Base-by-base conservation (phyloP, 345 rosid species). In the Lepidium didymum region DNA sequence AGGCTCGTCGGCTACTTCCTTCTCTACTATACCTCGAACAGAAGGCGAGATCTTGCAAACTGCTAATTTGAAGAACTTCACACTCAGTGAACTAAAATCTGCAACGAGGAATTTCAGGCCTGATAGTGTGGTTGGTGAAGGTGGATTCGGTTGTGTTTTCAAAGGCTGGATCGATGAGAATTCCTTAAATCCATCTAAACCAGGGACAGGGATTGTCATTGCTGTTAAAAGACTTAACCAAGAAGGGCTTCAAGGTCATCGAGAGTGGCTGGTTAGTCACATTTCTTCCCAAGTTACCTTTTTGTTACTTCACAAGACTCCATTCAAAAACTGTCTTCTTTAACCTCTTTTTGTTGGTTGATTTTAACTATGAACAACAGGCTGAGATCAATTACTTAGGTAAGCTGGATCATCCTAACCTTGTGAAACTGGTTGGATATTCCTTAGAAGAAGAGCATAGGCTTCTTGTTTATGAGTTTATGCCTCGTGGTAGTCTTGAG, bases 401-500 rank as follows among this genome's bases (percentile, higher is more conserved):
- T 36, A 90, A 86, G 81, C 79, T 94, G 44, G 77, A 75, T 74
- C 96, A 94, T 81, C 93, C 96, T 49, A 85, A 94, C 80, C 92
- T 94, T 21, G 99, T 91, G 78, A 94, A 86, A 82, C 69, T 91
- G 79, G 66, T 89, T 49, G 99, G 99, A 45, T 91, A 86, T 74
- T 91, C 97, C 87, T 78, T 87, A 52, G 99, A 94, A 68, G 97
- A 91, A 77, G 97, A 91, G 43, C 99, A 94, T 23, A 82, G 97
- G 68, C 90, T 94, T 52, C 83, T 94, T 68, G 96, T 94, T 15
- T 94, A 94, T 36, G 93, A 87, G 81, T 94, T 91, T 73, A 91
- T 94, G 99, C 79, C 93, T 18, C 86, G 87, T 36, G 97, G 99
- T 31, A 94, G 99, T 85, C 78, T 94, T 79, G 99, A 94, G 78